phyloP scores from a whole-genome alignment of 2,329 filamentous ascomycete genomes.

The Xenosphaeropsis pyriputrescens region DNA sequence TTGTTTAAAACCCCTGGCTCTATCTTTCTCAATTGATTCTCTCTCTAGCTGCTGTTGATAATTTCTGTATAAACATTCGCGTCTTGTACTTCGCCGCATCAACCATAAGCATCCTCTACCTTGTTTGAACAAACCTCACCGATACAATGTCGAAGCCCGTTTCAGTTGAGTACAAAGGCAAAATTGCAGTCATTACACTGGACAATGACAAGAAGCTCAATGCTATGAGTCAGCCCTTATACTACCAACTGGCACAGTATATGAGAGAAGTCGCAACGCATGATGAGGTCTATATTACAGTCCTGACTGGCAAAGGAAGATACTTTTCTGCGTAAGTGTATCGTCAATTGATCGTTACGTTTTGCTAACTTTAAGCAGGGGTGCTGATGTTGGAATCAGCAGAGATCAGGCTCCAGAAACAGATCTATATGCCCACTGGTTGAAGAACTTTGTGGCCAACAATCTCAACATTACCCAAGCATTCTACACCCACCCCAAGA shows the following conservation, averaged over 20 bases:
- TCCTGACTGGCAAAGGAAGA: conserved; percentile 67
- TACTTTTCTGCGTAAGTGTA: conserved; percentile 73
- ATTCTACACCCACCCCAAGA: conserved; percentile 88
- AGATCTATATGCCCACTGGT: conserved; percentile 36
- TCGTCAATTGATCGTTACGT: not conserved
- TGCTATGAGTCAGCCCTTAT: conserved; percentile 56
- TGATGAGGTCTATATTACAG: conserved; percentile 71
- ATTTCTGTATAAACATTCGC: not conserved
- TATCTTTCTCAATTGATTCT: no score
- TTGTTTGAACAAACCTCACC: not conserved
- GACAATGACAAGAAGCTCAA: conserved; percentile 80
- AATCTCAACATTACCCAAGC: conserved; percentile 84
- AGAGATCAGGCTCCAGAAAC: conserved; percentile 23
- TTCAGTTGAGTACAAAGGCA: conserved; percentile 45
- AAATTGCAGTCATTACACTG: conserved; percentile 73
- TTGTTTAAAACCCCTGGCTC: no score
- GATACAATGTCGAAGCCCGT: conserved; percentile 11
- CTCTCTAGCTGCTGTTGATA: not conserved
- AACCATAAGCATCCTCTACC: not conserved
- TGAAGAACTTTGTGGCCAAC: conserved; percentile 61
- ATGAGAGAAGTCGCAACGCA: conserved; percentile 65
- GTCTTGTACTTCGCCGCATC: no score
- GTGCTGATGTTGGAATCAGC: conserved; percentile 58
- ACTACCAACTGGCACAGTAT: conserved; percentile 61
- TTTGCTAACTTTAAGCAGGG: conserved; percentile 30